These are phyloP conservation scores for Plectranthus barbatus DNA, from an alignment of 257 asterid species.

Conservation along the genomic window DNA sequence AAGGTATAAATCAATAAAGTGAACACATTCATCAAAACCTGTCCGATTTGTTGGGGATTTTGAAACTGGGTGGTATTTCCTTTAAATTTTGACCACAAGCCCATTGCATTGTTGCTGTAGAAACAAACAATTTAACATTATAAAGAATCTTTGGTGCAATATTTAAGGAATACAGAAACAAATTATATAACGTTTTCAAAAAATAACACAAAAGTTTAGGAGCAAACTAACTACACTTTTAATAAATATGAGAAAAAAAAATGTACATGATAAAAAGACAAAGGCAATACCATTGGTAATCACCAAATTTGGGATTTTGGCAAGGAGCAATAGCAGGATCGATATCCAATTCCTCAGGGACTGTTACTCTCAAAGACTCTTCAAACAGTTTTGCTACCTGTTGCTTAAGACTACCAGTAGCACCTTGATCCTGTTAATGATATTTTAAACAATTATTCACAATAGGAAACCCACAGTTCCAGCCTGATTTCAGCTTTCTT, in stretches of 20 bases:
- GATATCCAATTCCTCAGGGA: conserved; percentile 54
- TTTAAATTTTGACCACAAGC: conserved; percentile 69
- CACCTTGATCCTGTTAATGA: conserved; percentile 37
- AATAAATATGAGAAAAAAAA: not conserved
- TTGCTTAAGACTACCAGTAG: conserved; percentile 54
- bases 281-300: conserved; percentile 72
- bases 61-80: conserved; percentile 51
- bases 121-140: conserved; percentile 12
- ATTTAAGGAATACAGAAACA: not conserved
- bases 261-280: not conserved
- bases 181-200: not conserved
- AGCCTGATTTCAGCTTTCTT: not conserved
- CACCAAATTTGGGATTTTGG: conserved; percentile 66
- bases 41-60: conserved; percentile 77
- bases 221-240: not conserved
- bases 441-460: conserved; percentile 2
- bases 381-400: conserved; percentile 49
- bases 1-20: not conserved
- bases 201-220: not conserved
- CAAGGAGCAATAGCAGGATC: conserved; percentile 60
- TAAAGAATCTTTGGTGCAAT: not conserved
- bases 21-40: conserved; percentile 35
- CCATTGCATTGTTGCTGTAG: conserved; percentile 92
- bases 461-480: not conserved
- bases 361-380: conserved; percentile 47